Conservation (phyloP, 208 protist species). For the Herpetomonas muscarum region DNA sequence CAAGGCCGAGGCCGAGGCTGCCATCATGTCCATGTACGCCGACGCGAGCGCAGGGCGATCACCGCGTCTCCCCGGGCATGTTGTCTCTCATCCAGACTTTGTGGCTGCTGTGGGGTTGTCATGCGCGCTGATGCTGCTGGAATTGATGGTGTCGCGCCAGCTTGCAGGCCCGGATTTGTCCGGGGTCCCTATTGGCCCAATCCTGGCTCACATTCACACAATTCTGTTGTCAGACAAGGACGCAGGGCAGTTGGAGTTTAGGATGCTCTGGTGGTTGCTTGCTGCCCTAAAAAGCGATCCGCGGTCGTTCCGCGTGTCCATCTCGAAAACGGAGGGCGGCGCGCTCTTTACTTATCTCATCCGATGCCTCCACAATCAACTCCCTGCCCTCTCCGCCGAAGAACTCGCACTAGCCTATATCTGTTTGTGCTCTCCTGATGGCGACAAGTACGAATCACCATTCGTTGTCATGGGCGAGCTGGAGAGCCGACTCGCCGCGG, state of each 20-base stretch:
- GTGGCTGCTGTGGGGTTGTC: no score
- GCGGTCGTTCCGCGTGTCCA: background rate
- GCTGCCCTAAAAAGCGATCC: slow-evolving; percentile 16
- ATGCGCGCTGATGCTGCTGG: no score
- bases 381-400: slow-evolving; percentile 27
- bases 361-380: slow-evolving; percentile 38
- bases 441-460: slow-evolving; percentile 26
- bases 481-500: slow-evolving; percentile 21
- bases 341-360: slow-evolving; percentile 42
- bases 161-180: no score
- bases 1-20: no score
- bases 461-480: slow-evolving; percentile 54
- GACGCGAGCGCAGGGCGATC: no score
- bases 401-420: slow-evolving; percentile 42
- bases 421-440: slow-evolving; percentile 11
- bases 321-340: slow-evolving; percentile 12
- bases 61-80: no score
- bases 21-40: no score
- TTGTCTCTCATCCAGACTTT: no score
- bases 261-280: slow-evolving; percentile 41
- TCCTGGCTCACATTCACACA: slow-evolving; percentile 20
- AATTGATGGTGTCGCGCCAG: no score
- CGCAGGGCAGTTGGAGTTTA: slow-evolving; percentile 17
- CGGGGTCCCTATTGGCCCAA: slow-evolving; percentile 3
- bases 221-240: slow-evolving; percentile 14